Percentiles rank a stretch among this genome's conserved stretches.
These are phyloP conservation scores for Thielaviopsis punctulata DNA, from an alignment of 2,329 filamentous ascomycete genomes.

Conservation along the genomic window DNA sequence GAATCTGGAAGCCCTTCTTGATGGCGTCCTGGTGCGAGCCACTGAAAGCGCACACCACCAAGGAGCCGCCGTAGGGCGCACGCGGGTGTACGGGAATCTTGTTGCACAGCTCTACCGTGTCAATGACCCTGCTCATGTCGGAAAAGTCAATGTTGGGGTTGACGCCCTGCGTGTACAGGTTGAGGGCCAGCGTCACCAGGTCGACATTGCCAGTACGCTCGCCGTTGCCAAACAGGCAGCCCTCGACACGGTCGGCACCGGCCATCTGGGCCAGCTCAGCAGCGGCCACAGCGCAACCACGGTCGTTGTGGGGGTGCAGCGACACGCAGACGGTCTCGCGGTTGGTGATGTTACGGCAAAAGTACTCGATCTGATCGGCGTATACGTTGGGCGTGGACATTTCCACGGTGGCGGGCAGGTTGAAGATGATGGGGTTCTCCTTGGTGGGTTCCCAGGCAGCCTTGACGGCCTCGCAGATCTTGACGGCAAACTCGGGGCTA, in stretches of 20 bases:
- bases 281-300: conserved; percentile 76
- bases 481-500: conserved; percentile 61
- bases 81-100: conserved; percentile 87
- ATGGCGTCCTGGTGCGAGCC: conserved; percentile 92
- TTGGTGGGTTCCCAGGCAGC: conserved; percentile 72
- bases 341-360: conserved; percentile 70
- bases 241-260: conserved; percentile 84
- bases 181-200: conserved; percentile 77
- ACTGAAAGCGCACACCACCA: conserved; percentile 85
- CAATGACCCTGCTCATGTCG: conserved; percentile 69
- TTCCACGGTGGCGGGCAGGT: conserved; percentile 90
- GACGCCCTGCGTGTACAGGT: conserved; percentile 88
- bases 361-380: conserved; percentile 92
- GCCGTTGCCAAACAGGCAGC: conserved; percentile 85
- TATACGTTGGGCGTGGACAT: conserved; percentile 90
- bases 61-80: conserved; percentile 75
- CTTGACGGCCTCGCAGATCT: conserved; percentile 86
- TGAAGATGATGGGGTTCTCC: conserved; percentile 82
- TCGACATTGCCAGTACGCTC: conserved; percentile 94
- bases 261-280: conserved; percentile 93
- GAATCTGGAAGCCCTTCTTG: conserved; percentile 71
- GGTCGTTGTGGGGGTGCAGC: conserved; percentile 87
- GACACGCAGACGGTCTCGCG: conserved; percentile 78
- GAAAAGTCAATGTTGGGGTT: conserved; percentile 79
- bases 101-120: conserved; percentile 78